phyloP scores from a whole-genome alignment of 2,329 filamentous ascomycete genomes.

The Dothiorella sarmentorum region DNA sequence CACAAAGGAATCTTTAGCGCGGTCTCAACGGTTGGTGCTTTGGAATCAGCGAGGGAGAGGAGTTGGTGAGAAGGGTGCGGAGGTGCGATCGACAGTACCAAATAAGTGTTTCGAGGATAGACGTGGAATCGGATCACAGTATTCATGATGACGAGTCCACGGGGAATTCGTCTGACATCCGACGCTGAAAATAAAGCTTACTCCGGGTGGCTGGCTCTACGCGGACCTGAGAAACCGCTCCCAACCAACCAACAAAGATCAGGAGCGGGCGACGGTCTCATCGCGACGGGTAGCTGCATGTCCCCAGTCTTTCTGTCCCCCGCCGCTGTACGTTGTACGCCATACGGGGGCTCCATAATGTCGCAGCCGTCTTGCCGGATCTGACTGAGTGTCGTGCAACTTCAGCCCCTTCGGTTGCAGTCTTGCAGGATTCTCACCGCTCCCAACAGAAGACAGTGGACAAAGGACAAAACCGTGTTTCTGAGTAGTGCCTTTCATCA shows the following conservation, averaged over 20 bases:
- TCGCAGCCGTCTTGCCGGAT: constrained; percentile 16
- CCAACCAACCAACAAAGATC: background rate
- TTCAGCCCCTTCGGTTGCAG: constrained; percentile 12
- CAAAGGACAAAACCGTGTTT: background rate
- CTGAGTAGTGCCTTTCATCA: background rate
- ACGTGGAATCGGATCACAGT: background rate
- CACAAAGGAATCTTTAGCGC: background rate
- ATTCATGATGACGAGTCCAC: background rate
- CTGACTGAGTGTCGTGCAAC: constrained; percentile 1
- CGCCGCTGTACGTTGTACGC: background rate
- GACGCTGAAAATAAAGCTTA: constrained; percentile 1
- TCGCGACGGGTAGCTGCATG: constrained; percentile 13
- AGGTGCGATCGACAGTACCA: background rate
- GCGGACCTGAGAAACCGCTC: background rate
- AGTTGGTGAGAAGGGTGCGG: background rate
- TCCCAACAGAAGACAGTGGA: constrained; percentile 3
- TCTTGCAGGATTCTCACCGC: constrained; percentile 8
- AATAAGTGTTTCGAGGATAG: background rate
- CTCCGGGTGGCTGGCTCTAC: background rate
- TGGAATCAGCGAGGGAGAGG: background rate
- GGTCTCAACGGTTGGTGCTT: background rate
- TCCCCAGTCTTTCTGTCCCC: constrained; percentile 5
- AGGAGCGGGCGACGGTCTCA: background rate
- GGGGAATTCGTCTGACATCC: background rate
- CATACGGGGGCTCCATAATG: background rate